Percentiles rank a stretch among this genome's conserved stretches.
Evolutionary conservation across 1,284 basidiomycete genomes (phyloP).

Genomic region (Taiwanofungus camphoratus): DNA sequence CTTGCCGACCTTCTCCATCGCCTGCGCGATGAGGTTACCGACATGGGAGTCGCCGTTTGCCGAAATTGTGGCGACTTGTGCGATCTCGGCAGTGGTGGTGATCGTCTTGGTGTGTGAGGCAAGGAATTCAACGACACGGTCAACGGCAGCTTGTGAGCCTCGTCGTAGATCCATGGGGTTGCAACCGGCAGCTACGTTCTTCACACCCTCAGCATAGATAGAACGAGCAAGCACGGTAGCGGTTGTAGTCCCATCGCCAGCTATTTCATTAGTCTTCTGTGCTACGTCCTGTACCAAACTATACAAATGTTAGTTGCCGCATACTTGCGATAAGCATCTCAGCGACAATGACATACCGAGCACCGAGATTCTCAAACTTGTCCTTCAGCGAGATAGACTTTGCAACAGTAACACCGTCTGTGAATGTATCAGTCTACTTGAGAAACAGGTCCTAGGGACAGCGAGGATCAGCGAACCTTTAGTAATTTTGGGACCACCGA

Average conservation of each 20-base stretch:
- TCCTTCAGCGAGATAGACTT: conserved; percentile 94
- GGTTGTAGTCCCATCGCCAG: conserved; percentile 97
- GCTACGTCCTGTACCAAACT: conserved; percentile 95
- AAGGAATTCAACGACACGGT: conserved; percentile 91
- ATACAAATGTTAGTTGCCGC: conserved; percentile 6
- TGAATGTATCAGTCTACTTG: conserved; percentile 1
- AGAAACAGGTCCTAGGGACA: too few relatives aligned
- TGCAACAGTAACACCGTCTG: conserved; percentile 97
- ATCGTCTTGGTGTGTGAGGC: conserved; percentile 89
- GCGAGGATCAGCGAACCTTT: conserved; percentile 57
- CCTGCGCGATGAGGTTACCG: conserved; percentile 95
- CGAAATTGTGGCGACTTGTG: conserved; percentile 97
- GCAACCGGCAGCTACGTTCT: conserved; percentile 98
- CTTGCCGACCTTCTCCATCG: conserved; percentile 99
- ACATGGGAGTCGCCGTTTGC: conserved; percentile 96
- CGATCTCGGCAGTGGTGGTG: conserved; percentile 96
- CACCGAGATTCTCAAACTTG: conserved; percentile 99
- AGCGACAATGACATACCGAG: conserved; percentile 56
- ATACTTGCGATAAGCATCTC: neutral
- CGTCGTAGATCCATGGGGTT: conserved; percentile 99
- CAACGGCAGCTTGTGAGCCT: conserved; percentile 93
- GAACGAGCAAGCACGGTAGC: conserved; percentile 95
- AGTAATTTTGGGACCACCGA: conserved; percentile 96
- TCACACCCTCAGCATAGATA: conserved; percentile 98
- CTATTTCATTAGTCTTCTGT: conserved; percentile 94